Base-by-base conservation (phyloP, 1,284 basidiomycete genomes). In the Pascua sp. region DNA sequence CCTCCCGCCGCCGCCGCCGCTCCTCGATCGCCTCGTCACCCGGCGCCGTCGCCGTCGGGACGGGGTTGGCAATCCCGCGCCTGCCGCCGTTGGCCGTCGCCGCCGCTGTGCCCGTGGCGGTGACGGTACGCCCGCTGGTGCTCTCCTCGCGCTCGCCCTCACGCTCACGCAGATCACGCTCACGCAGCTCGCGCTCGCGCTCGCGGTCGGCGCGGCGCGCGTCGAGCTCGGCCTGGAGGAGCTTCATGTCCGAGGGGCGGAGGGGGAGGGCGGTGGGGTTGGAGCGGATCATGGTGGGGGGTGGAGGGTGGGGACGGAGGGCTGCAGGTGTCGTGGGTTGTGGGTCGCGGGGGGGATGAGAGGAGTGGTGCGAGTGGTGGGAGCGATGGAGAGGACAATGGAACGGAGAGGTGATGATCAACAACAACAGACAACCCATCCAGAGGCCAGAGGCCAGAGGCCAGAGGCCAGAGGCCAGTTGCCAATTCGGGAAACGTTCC, bases 221-320 rank as follows among this genome's bases (percentile, higher is more conserved):
- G 16, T 75, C 70, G 16, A 75, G 62, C 51, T 73, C 71, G 8
- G 61, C 63, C 53, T 76, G 72, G 10, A 76, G 67, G 16, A 65
- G 56, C 53, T 72, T 73, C 51, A 74, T 55, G 57, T 76, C 73
- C 4, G 69, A 66, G 9, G 70, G 65, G 47, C 73, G 63, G 44
- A 76, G 65, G 13, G 71, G 67, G 41, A 76, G 72, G 15, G 70
- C 69, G 2, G 73, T 76, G 8, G 73, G 73, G 55, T 76, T 74
- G 8, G 72, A 71, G 49, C 72, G 69, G 49, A 76, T 76, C 73
- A 76, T 76, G 12, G 13, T 47, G 45, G 37, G 18, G 10, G 36
- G 18, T 15, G 39, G 41, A 2, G 5, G 12, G 17, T 8, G 17
- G n/a, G 17, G n/a, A 8, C 12, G n/a, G 24, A 16, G 47, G 38